phyloP scores from a whole-genome alignment of 805 yeast species.

The Candida mattraensis region DNA sequence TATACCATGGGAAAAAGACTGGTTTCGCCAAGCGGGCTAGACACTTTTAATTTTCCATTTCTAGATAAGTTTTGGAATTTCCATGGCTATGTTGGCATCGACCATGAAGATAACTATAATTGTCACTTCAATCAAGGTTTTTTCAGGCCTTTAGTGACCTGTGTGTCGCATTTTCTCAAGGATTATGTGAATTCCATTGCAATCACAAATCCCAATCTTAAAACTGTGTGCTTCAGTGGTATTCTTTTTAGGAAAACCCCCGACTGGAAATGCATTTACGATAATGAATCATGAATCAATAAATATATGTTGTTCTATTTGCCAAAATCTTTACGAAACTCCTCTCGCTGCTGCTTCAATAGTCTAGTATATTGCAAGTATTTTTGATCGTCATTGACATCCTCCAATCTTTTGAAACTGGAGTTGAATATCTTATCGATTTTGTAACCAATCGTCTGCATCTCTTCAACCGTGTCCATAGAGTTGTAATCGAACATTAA shows the following conservation, averaged over 20 bases:
- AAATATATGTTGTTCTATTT: conserved; percentile 17
- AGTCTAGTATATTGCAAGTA: conserved; percentile 26
- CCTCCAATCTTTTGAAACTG: conserved; percentile 28
- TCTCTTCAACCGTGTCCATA: conserved; percentile 29
- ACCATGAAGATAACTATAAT: conserved; percentile 38
- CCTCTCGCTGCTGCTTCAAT: conserved; percentile 31
- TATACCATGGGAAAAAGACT: conserved; percentile 41
- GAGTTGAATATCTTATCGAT: conserved; percentile 31
- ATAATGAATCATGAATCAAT: conserved; percentile 4
- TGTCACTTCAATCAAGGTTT: conserved; percentile 47
- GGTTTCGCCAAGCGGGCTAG: conserved; percentile 25
- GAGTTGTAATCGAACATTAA: conserved; percentile 33
- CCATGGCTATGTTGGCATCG: conserved; percentile 44
- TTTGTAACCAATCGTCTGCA: conserved; percentile 27
- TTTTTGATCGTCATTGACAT: conserved; percentile 26
- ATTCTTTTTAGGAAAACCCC: conserved; percentile 35
- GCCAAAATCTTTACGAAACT: conserved; percentile 27
- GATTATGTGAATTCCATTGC: conserved; percentile 40
- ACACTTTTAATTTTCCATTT: conserved; percentile 34
- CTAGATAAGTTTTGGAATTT: conserved; percentile 44
- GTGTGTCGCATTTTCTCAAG: conserved; percentile 47
- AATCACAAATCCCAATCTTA: conserved; percentile 34
- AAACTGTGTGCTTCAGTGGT: conserved; percentile 40
- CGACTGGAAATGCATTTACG: conserved; percentile 24
- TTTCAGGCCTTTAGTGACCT: conserved; percentile 40